Evolutionary conservation across 2,329 filamentous ascomycete species (phyloP), one percentile per base, ranked within the genome.

Genomic region (Monosporascus sp.): DNA sequence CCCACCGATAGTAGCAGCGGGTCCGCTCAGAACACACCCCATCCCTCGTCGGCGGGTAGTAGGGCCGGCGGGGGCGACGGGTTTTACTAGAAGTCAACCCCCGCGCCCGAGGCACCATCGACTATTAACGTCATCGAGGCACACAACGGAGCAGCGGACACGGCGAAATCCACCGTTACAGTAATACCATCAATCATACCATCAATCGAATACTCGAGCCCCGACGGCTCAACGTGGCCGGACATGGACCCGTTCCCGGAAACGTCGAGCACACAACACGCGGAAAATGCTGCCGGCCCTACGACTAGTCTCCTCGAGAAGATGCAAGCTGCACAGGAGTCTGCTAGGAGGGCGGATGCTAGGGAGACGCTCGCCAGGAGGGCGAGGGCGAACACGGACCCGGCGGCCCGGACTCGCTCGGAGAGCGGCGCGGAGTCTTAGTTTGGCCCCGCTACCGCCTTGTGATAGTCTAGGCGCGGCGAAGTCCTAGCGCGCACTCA

Each of bases 1-100:
- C 84, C 84, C 16, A 86, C 81, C 61, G 84, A 86, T 41, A 66
- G 70, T 17, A 75, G 75, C 60, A 69, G 71, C 50, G 77, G 75
- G 48, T 67, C 68, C 24, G 58, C 65, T 37, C 70, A 73, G 53
- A 70, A 59, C 44, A 72, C 72, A n/a, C 70, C 70, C 6, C 68
- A 65, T 55, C 56, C 63, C 19, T 60, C 58, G 20, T 65, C 68
- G 19, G 61, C 60, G 26, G 63, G 65, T 37, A 64, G 63, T 43
- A 65, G 59, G 56, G 56, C 60, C 53, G 63, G 64, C 47, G 56
- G 60, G 9, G 56, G 58, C 41, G 70, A 72, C 51, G 67, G 69
- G 50, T 70, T 70, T 61, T 69, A 68, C 60, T 70, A 66, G 65
- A 64, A 41, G 54, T 60, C 24, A 31, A 22, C 60, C 41, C 49